Percentiles rank a stretch among this genome's conserved stretches.
Conservation (phyloP, 768 basidiomycete species). For the Pleurotus sapidus region DNA sequence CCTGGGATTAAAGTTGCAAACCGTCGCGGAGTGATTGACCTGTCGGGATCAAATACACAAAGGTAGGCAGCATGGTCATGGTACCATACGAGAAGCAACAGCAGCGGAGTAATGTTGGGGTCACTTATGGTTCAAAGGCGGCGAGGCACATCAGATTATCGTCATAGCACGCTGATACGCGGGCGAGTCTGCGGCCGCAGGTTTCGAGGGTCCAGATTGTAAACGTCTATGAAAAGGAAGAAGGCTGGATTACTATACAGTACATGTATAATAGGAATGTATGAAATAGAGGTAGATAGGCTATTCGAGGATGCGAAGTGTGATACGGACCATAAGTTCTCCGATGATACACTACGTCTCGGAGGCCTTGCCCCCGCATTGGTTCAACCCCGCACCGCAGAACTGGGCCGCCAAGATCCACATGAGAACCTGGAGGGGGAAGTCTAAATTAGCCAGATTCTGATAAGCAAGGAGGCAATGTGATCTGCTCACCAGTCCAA, state of each 20-base stretch:
- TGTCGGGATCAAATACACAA: too few species aligned
- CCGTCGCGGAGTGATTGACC: background rate
- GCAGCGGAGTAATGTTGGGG: constrained; percentile 2
- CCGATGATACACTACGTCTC: background rate
- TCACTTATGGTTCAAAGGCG: background rate
- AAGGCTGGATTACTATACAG: background rate
- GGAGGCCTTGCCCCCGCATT: constrained; percentile 40
- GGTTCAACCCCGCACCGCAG: constrained; percentile 80
- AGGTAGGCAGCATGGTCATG: background rate
- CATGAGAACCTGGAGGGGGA: constrained; percentile 54
- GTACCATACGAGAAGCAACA: constrained; percentile 1
- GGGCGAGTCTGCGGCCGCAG: background rate
- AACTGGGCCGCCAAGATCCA: constrained; percentile 88
- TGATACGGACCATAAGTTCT: constrained; percentile 6
- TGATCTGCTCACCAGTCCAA: constrained; percentile 56
- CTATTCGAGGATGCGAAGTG: background rate
- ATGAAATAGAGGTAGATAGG: background rate
- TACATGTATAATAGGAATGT: too few species aligned
- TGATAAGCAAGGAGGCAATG: background rate
- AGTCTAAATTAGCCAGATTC: constrained; percentile 6
- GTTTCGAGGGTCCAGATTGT: background rate
- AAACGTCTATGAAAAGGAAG: background rate
- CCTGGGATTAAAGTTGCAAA: background rate
- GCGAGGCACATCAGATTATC: constrained; percentile 1
- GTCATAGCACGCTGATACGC: background rate